These are phyloP conservation scores for Macadamia tetraphylla DNA, from an alignment of 164 flowering plant genomes.

Conservation along the genomic window DNA sequence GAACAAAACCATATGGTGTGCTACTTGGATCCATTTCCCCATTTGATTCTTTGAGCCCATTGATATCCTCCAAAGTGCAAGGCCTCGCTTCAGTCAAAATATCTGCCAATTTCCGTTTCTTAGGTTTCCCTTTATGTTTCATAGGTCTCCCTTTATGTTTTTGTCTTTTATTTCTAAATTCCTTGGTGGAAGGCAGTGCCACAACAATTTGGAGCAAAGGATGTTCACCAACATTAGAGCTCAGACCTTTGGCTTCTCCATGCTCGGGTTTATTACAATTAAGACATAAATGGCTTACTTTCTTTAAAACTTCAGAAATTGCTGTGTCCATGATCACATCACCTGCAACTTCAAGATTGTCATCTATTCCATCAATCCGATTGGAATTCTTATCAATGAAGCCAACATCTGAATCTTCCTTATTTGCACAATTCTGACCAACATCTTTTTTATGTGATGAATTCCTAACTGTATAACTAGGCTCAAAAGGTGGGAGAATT, in stretches of 20 bases:
- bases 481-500: constrained; percentile 30
- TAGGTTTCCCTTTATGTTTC: neutral
- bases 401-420: constrained; percentile 4
- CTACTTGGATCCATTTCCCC: neutral
- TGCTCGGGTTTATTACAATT: constrained; percentile 3
- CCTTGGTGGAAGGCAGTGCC: constrained; percentile 9
- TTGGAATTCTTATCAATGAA: neutral
- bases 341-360: constrained; percentile 5
- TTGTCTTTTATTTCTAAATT: constrained; percentile 11
- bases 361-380: neutral
- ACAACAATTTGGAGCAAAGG: neutral
- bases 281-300: constrained; percentile 11
- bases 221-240: neutral
- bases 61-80: constrained; percentile 20
- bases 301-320: constrained; percentile 7
- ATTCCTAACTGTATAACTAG: constrained; percentile 4
- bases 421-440: neutral
- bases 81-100: constrained; percentile 22
- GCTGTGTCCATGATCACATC: neutral
- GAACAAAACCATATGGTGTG: too few relatives aligned
- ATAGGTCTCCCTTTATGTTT: constrained; percentile 14
- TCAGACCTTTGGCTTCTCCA: constrained; percentile 8
- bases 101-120: constrained; percentile 21
- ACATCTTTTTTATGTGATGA: constrained; percentile 7
- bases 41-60: neutral